A percentile compares a stretch with the other conserved stretches of the same genome.
Evolutionary conservation across 805 yeast genomes (phyloP).

Genomic region (Saccharomyces jurei): DNA sequence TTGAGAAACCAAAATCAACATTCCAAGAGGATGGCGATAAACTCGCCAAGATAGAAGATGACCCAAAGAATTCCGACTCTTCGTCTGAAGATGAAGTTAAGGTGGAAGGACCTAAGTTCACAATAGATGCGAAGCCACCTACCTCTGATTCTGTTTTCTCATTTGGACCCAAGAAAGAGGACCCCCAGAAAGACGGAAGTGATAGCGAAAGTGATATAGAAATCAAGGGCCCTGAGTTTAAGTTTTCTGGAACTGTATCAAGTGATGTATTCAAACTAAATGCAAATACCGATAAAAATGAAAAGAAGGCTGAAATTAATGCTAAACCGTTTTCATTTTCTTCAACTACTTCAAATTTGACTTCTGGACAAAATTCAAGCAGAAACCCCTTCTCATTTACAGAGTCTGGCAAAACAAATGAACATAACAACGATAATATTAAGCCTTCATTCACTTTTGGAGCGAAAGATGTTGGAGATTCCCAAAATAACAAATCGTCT

Average conservation of each 20-base stretch:
- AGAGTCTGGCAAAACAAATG: constrained; percentile 16
- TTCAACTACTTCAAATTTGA: neutral
- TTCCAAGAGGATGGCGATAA: neutral
- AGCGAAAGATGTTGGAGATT: constrained; percentile 1
- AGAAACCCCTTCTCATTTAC: neutral
- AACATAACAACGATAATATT: constrained; percentile 8
- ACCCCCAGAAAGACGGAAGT: constrained; percentile 19
- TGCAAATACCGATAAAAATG: constrained; percentile 4
- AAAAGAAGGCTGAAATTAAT: neutral
- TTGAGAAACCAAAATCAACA: neutral
- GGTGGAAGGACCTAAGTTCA: constrained; percentile 67
- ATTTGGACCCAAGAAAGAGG: constrained; percentile 28
- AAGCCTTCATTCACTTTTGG: constrained; percentile 24
- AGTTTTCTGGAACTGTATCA: constrained; percentile 29
- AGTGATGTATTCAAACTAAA: constrained; percentile 32
- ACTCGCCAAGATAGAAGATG: constrained; percentile 8
- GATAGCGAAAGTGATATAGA: constrained; percentile 29
- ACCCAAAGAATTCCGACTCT: constrained; percentile 16
- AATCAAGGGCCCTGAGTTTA: constrained; percentile 36
- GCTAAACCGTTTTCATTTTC: constrained; percentile 17
- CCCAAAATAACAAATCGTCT: constrained; percentile 11
- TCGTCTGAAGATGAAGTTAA: constrained; percentile 55
- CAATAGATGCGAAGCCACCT: constrained; percentile 39
- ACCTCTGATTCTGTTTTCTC: constrained; percentile 45
- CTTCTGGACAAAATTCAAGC: constrained; percentile 2